Percentiles rank a stretch among this genome's conserved stretches.
These are phyloP conservation scores for Cladophialophora psammophila DNA, from an alignment of 2,329 filamentous ascomycete species.

Conservation along the genomic window DNA sequence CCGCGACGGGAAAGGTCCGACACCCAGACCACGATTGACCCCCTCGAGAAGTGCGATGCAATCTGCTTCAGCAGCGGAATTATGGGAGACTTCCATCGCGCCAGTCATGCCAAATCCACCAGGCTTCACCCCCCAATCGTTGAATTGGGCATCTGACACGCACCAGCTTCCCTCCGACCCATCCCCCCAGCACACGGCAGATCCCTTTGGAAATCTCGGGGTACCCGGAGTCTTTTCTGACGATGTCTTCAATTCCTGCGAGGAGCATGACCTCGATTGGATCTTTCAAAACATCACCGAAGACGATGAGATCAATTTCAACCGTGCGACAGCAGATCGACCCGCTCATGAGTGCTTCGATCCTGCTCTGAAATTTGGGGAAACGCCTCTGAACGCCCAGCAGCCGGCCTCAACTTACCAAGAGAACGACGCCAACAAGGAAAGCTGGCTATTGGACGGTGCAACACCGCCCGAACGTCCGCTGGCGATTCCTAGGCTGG, in stretches of 20 bases:
- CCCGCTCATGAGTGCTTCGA: neutral
- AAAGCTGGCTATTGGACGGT: slow-evolving; percentile 3
- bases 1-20: too few relatives aligned
- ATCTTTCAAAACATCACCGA: slow-evolving; percentile 2
- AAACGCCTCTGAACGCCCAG: neutral
- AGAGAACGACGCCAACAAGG: neutral
- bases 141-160: too few relatives aligned
- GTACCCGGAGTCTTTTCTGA: neutral
- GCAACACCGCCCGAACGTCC: neutral
- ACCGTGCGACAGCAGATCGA: neutral
- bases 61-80: too few relatives aligned
- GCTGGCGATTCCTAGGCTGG: neutral
- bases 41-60: too few relatives aligned
- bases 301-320: neutral
- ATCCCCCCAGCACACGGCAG: neutral
- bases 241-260: neutral
- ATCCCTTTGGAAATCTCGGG: neutral
- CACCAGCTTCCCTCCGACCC: too few relatives aligned
- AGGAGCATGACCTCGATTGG: slow-evolving; percentile 1
- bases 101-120: too few relatives aligned
- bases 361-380: too few relatives aligned
- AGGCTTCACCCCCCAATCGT: too few relatives aligned
- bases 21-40: too few relatives aligned
- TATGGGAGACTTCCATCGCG: too few relatives aligned
- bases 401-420: neutral